phyloP scores from a whole-genome alignment of 768 basidiomycete genomes.

The Floccularia luteovirens region DNA sequence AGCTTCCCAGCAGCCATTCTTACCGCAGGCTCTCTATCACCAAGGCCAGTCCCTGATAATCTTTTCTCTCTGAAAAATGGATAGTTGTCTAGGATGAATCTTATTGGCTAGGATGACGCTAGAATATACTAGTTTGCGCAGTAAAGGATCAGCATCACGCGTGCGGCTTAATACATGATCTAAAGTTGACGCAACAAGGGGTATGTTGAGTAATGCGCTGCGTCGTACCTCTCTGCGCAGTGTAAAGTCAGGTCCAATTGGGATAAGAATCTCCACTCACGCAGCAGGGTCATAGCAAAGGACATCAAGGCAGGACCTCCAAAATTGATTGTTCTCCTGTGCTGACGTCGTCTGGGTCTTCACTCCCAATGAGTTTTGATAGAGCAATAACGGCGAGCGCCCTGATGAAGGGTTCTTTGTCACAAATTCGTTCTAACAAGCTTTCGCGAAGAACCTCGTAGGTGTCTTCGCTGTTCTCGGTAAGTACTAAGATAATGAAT shows the following conservation, averaged over 20 bases:
- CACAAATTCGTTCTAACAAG: constrained; percentile 72
- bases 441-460: constrained; percentile 60
- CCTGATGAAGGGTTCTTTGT: constrained; percentile 83
- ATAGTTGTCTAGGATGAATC: constrained; percentile 64
- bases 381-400: constrained; percentile 80
- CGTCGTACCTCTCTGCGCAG: constrained; percentile 78
- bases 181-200: constrained; percentile 54
- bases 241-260: background rate
- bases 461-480: constrained; percentile 61
- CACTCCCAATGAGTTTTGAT: constrained; percentile 69
- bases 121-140: constrained; percentile 74
- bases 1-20: constrained; percentile 77
- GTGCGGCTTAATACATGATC: constrained; percentile 68
- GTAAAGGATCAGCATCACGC: constrained; percentile 76
- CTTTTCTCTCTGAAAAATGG: constrained; percentile 75
- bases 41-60: constrained; percentile 83
- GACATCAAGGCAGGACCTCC: constrained; percentile 61
- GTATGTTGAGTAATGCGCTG: constrained; percentile 74
- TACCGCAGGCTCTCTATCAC: constrained; percentile 81
- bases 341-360: constrained; percentile 49
- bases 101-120: constrained; percentile 46
- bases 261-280: constrained; percentile 21
- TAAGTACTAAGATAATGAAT: background rate
- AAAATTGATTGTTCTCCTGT: constrained; percentile 44
- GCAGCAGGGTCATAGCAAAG: constrained; percentile 69